These are phyloP conservation scores for Macrolepiota albuminosa DNA, from an alignment of 768 basidiomycete species.

Conservation along the genomic window DNA sequence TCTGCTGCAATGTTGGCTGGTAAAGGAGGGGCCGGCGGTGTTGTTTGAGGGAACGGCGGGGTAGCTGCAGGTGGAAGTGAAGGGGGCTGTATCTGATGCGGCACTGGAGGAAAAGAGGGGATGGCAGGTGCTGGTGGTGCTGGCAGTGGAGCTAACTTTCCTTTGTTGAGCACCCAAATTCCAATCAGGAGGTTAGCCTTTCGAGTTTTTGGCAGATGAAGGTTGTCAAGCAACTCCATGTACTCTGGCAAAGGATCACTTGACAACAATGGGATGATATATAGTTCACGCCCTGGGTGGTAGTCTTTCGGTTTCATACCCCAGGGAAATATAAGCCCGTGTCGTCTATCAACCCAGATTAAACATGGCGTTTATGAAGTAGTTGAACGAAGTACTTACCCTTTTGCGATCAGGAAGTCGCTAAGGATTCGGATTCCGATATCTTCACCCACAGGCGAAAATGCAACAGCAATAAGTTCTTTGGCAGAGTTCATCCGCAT, in stretches of 20 bases:
- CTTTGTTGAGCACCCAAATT: conserved; percentile 83
- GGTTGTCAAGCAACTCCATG: conserved; percentile 75
- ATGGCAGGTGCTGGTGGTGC: conserved; percentile 17
- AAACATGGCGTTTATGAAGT: conserved; percentile 3
- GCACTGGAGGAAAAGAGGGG: conserved; percentile 15
- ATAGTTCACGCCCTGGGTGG: conserved; percentile 80
- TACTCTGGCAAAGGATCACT: conserved; percentile 74
- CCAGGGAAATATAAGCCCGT: conserved; percentile 87
- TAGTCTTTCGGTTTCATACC: conserved; percentile 67
- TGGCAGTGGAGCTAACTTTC: conserved; percentile 53
- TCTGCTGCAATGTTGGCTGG: conserved; percentile 60
- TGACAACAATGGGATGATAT: conserved; percentile 73
- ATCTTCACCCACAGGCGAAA: conserved; percentile 50
- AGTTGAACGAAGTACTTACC: conserved; percentile 38
- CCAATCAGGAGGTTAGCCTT: conserved; percentile 68
- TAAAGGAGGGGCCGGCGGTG: conserved; percentile 18
- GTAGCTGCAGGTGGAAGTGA: conserved; percentile 15
- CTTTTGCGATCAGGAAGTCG: conserved; percentile 67
- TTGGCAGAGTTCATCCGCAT: conserved; percentile 72
- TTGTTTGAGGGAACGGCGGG: conserved; percentile 16
- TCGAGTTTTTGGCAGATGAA: conserved; percentile 62
- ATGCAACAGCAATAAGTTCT: conserved; percentile 75
- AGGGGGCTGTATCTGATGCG: conserved; percentile 9
- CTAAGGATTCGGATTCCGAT: conserved; percentile 56
- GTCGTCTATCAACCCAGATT: conserved; percentile 51